Base-by-base conservation (phyloP, 2,329 filamentous ascomycete genomes). In the Fusarium xylarioides region DNA sequence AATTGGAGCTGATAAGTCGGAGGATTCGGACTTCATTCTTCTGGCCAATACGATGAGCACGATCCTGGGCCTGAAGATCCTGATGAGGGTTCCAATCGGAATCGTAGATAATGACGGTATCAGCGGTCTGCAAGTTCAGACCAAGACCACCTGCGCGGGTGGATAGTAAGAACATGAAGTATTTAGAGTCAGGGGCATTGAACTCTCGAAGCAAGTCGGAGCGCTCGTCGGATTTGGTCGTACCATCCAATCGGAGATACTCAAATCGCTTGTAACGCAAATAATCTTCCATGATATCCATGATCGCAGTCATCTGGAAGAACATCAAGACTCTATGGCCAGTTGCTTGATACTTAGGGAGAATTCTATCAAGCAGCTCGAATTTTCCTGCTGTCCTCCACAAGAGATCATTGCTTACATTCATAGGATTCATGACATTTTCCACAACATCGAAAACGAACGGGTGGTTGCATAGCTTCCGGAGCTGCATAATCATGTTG, bases 231-330 rank as follows among this genome's bases (percentile, higher is more conserved):
- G 96, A 95, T 82, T 99, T 99, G 50, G 96, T 99, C 2, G 95
- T 96, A 85, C 96, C 96, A 79, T 99, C 96, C 67, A 99, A 87
- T 81, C 96, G 95, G 74, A 99, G 88, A 81, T 97, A 99, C 79
- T 93, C 88, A 75, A 97, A 87, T 52, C 92, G 92, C 73, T 94
- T 90, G 79, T 94, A 92, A 7, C 95, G 92, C 71, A 99, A 84
- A 81, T 97, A 99, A 81, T 99, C 96, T 78, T 99, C 96, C 96
- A 99, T 98, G 79, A 99, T 99, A 83, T 99, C 97, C 96, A 99
- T 99, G 81, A 99, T 99, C 70, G 97, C 95, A 8, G 96, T 99
- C 96, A 99, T 99, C 82, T 99, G 96, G 88, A 99, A 99, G 89
- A 99, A 99, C 93, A 99, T 98, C 81, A 99, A 87, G 34, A 98